Conservation (phyloP, 1,284 basidiomycete genomes). For the Ustilago tritici region DNA sequence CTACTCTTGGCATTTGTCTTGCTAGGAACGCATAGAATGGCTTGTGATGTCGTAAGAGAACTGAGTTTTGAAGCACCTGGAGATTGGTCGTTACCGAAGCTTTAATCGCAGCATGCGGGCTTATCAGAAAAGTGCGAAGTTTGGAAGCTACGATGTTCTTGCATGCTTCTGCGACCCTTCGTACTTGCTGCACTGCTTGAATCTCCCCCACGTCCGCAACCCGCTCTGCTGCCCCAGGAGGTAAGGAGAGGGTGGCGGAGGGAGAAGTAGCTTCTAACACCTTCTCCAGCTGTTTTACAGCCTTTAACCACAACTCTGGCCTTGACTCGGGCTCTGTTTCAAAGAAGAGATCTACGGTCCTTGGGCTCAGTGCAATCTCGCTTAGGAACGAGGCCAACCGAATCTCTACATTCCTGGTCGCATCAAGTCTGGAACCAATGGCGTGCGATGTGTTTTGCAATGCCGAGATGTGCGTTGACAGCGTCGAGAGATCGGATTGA, state of each 20-base stretch:
- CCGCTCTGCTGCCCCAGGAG: neutral
- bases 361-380: conserved; percentile 85
- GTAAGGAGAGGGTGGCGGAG: conserved; percentile 71
- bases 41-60: conserved; percentile 78
- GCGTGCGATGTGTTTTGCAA: conserved; percentile 88
- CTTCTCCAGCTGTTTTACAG: conserved; percentile 82
- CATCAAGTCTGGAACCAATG: conserved; percentile 86
- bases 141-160: conserved; percentile 85
- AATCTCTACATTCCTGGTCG: conserved; percentile 84
- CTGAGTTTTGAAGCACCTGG: conserved; percentile 88
- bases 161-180: conserved; percentile 84
- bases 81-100: conserved; percentile 89
- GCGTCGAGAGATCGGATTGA: conserved; percentile 89
- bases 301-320: conserved; percentile 77
- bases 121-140: conserved; percentile 86
- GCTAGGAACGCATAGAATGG: conserved; percentile 87
- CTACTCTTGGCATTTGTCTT: conserved; percentile 83
- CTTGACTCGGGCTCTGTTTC: conserved; percentile 78
- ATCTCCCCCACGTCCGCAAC: conserved; percentile 2
- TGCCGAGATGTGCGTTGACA: conserved; percentile 94
- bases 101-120: conserved; percentile 83
- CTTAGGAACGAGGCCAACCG: conserved; percentile 83
- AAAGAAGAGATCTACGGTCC: conserved; percentile 81
- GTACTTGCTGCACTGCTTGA: conserved; percentile 82
- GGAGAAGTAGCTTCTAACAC: conserved; percentile 77